These are phyloP conservation scores for Croton setiger DNA, from an alignment of 441 rosid species.

Conservation along the genomic window DNA sequence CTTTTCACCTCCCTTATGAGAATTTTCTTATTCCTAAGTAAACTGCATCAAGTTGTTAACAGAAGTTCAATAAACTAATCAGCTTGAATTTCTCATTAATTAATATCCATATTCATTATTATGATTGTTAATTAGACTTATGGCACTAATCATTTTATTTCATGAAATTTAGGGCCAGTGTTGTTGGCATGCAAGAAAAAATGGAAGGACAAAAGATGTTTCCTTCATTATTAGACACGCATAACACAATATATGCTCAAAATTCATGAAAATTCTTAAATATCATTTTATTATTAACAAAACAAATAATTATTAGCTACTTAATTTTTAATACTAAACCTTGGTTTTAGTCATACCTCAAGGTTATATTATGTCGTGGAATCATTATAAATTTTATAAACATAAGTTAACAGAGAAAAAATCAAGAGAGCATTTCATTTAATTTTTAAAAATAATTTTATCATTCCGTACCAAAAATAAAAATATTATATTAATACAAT, in stretches of 20 bases:
- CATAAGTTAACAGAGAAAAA: background rate
- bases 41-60: no score
- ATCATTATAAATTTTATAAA: background rate
- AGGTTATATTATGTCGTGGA: background rate
- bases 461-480: background rate
- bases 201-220: background rate
- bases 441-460: background rate
- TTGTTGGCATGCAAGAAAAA: background rate
- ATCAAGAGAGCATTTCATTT: background rate
- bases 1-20: no score
- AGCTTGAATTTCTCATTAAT: background rate
- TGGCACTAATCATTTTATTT: background rate
- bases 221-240: conserved; percentile 4
- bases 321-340: background rate
- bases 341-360: background rate
- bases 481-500: background rate
- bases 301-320: background rate
- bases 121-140: background rate
- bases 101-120: background rate
- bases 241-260: background rate
- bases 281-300: conserved; percentile 1
- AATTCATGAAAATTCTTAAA: no score
- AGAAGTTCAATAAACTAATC: background rate
- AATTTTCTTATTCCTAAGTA: no score
- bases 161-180: conserved; percentile 1